phyloP scores from a whole-genome alignment of 176 grass and related monocot genomes.

The Raddia guianensis region DNA sequence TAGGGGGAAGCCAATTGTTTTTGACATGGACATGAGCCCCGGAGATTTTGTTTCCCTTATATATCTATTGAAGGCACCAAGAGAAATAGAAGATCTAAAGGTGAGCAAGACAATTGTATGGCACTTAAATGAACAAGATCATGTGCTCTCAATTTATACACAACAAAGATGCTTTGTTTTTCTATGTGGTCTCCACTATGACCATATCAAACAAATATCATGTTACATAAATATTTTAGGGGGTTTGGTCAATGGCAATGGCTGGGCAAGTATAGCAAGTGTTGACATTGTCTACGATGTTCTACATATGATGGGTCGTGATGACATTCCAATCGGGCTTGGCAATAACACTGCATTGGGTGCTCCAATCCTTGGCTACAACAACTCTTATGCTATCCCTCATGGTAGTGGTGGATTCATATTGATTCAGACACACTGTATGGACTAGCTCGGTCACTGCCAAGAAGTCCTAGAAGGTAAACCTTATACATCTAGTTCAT shows the following conservation, averaged over 20 bases:
- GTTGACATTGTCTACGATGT: constrained; percentile 86
- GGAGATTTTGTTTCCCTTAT: constrained; percentile 90
- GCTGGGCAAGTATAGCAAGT: constrained; percentile 76
- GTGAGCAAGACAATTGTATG: constrained; percentile 30
- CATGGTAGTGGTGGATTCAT: constrained; percentile 73
- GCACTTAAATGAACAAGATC: constrained; percentile 14
- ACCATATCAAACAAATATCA: background rate
- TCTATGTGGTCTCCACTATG: background rate
- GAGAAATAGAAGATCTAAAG: no score
- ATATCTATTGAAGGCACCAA: constrained; percentile 81
- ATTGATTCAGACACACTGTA: constrained; percentile 91
- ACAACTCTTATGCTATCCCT: constrained; percentile 71
- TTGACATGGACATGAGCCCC: constrained; percentile 97
- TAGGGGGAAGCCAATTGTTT: constrained; percentile 63
- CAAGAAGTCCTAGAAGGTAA: constrained; percentile 94
- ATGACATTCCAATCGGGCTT: constrained; percentile 79
- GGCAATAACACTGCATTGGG: constrained; percentile 68
- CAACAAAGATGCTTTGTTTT: background rate
- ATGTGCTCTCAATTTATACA: background rate
- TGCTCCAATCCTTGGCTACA: constrained; percentile 62
- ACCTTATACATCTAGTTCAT: constrained; percentile 10
- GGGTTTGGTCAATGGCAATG: constrained; percentile 71
- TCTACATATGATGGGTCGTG: constrained; percentile 96
- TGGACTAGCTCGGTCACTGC: constrained; percentile 67
- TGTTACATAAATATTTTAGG: constrained; percentile 45